Evolutionary conservation across 1,139 yeast genomes (phyloP).

Genomic region (Pichia sp.): DNA sequence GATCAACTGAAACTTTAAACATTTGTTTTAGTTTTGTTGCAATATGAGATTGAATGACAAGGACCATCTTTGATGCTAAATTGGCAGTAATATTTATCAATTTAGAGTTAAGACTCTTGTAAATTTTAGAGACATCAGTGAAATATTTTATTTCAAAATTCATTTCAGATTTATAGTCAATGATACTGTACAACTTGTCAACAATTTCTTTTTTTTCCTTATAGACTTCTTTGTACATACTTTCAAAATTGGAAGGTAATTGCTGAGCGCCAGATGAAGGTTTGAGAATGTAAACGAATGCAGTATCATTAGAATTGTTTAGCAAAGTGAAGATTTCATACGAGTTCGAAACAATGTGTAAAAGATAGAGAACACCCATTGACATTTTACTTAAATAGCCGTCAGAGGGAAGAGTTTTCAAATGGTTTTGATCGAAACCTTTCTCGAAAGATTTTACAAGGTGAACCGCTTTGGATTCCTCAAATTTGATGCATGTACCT

Average conservation of each 20-base stretch:
- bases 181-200: constrained; percentile 39
- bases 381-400: constrained; percentile 51
- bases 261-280: constrained; percentile 70
- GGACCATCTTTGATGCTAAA: constrained; percentile 59
- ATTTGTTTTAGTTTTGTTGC: constrained; percentile 41
- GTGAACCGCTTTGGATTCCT: constrained; percentile 67
- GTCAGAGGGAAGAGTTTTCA: constrained; percentile 41
- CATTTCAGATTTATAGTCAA: constrained; percentile 50
- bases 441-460: constrained; percentile 82
- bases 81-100: constrained; percentile 61
- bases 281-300: constrained; percentile 57
- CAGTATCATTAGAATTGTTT: constrained; percentile 58
- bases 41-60: constrained; percentile 73
- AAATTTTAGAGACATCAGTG: constrained; percentile 47
- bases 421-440: constrained; percentile 70
- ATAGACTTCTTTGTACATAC: constrained; percentile 52
- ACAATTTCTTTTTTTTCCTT: constrained; percentile 45
- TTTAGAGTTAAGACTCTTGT: constrained; percentile 50
- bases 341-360: constrained; percentile 71
- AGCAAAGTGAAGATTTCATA: constrained; percentile 72
- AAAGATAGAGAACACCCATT: constrained; percentile 61
- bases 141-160: constrained; percentile 50
- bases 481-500: constrained; percentile 70
- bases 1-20: constrained; percentile 46
- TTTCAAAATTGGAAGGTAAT: constrained; percentile 50